Evolutionary conservation across 73 alveolate genomes (phyloP).

Genomic region (Paramecium caudatum): DNA sequence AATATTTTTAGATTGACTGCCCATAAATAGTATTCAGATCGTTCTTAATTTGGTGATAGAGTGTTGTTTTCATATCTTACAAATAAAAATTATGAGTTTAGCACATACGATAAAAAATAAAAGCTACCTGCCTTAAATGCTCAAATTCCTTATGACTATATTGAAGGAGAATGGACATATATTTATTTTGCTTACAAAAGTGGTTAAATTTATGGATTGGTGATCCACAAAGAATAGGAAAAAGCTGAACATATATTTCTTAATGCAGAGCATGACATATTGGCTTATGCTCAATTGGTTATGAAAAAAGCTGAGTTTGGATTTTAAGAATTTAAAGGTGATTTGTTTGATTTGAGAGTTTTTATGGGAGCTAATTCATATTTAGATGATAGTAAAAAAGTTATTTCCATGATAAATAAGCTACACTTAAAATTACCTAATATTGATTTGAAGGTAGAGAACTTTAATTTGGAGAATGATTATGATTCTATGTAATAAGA

Average conservation of each 20-base stretch:
- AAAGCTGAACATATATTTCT: slow-evolving; percentile 5
- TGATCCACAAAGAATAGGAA: background rate
- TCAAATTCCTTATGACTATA: background rate
- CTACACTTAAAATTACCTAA: slow-evolving; percentile 3
- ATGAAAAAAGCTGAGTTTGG: slow-evolving; percentile 34
- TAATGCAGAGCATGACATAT: background rate
- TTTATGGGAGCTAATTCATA: slow-evolving; percentile 41
- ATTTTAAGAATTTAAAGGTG: slow-evolving; percentile 5
- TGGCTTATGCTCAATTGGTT: slow-evolving; percentile 34
- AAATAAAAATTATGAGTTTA: background rate
- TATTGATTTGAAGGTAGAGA: background rate
- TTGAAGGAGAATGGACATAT: slow-evolving; percentile 62
- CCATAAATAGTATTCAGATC: slow-evolving; percentile 22
- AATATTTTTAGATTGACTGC: slow-evolving; percentile 31
- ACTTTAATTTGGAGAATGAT: background rate
- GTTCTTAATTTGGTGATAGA: slow-evolving; percentile 40
- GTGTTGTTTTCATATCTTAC: background rate
- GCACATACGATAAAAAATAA: slow-evolving; percentile 7
- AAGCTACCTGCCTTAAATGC: background rate
- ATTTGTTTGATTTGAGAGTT: background rate
- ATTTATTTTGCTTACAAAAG: slow-evolving; percentile 12
- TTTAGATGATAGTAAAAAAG: slow-evolving; percentile 4
- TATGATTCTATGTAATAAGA: background rate
- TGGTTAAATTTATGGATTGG: background rate
- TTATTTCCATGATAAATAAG: background rate